Percentiles rank a stretch among this genome's conserved stretches.
phyloP scores from a whole-genome alignment of 140 eudicot genomes.

The Anethum foeniculum region DNA sequence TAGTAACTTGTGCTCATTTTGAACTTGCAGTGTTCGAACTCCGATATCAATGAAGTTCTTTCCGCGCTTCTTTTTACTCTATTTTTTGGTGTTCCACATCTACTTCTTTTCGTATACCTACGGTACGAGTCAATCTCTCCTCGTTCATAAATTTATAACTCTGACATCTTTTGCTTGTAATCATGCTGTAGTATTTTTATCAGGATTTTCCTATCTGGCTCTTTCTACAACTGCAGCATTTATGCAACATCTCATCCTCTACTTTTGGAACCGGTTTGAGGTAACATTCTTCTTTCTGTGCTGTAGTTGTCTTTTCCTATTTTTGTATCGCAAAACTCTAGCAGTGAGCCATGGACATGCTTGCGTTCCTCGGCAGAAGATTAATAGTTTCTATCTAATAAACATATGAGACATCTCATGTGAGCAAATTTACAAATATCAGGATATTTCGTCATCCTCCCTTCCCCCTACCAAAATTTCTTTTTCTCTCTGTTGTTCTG shows the following conservation, averaged over 20 bases:
- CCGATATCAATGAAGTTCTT: slow-evolving; percentile 99
- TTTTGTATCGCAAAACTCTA: background rate
- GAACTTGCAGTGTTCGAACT: slow-evolving; percentile 91
- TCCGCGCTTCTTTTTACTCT: slow-evolving; percentile 94
- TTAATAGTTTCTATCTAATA: background rate
- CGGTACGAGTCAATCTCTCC: slow-evolving; percentile 41
- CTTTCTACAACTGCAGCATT: slow-evolving; percentile 91
- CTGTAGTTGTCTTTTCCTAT: background rate
- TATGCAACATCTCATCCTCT: slow-evolving; percentile 96
- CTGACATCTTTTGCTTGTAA: slow-evolving; percentile 2
- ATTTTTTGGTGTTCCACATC: slow-evolving; percentile 91
- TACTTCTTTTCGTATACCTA: slow-evolving; percentile 90
- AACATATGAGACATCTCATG: background rate
- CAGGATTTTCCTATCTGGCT: slow-evolving; percentile 96
- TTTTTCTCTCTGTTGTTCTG: background rate
- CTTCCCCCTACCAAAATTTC: background rate
- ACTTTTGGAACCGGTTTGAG: slow-evolving; percentile 98
- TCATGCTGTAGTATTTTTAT: slow-evolving; percentile 9
- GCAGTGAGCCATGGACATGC: background rate
- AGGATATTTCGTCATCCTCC: background rate
- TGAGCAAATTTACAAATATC: background rate
- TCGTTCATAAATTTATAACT: slow-evolving; percentile 4
- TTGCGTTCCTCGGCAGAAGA: background rate
- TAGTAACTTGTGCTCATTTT: slow-evolving; percentile 10
- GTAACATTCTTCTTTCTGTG: slow-evolving; percentile 23